phyloP scores from a whole-genome alignment of 2,329 filamentous ascomycete genomes.

The Pseudocercospora cruenta region DNA sequence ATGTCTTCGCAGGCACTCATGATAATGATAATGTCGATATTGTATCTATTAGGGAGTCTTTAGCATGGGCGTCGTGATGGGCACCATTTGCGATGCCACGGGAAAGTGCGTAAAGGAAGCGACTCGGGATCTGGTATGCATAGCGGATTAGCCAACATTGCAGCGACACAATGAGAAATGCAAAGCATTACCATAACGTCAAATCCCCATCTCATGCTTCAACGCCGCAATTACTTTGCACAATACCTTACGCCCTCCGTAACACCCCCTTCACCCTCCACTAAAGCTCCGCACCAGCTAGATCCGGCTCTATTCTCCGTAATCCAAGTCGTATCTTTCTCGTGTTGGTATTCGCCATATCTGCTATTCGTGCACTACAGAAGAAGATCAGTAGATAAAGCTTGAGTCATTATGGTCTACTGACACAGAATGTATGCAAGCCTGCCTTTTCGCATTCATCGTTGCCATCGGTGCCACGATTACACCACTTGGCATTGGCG shows the following conservation, averaged over 20 bases:
- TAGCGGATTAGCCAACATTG: too few relatives aligned
- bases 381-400: not conserved
- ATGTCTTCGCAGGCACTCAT: not conserved
- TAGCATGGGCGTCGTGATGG: not conserved
- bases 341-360: slow-evolving; percentile 1
- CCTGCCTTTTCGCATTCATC: slow-evolving; percentile 1
- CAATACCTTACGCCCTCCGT: not conserved
- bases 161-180: too few relatives aligned
- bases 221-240: not conserved
- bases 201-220: too few relatives aligned
- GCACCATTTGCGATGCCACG: not conserved
- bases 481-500: not conserved
- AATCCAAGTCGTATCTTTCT: slow-evolving; percentile 1
- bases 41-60: not conserved
- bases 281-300: slow-evolving; percentile 6
- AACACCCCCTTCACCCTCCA: not conserved
- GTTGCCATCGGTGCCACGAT: not conserved
- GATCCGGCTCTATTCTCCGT: not conserved
- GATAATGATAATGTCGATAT: not conserved
- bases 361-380: not conserved
- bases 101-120: too few relatives aligned
- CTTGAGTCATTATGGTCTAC: not conserved
- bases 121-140: too few relatives aligned
- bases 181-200: too few relatives aligned
- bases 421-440: not conserved